Conservation (phyloP, 768 basidiomycete species). For the Pleurotus sapidus region DNA sequence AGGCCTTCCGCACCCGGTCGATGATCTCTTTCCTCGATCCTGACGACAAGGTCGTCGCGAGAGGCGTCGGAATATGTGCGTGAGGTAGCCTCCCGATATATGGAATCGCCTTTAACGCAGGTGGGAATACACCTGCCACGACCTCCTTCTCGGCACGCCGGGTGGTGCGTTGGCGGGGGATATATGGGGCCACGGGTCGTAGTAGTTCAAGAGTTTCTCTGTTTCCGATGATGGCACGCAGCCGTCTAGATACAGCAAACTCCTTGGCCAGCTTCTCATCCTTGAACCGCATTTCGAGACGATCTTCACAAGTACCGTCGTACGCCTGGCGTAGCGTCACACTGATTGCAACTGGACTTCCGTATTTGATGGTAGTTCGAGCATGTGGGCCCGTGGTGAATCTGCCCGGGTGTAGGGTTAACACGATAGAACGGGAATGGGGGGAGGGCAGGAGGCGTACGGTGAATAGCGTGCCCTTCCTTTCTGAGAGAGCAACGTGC, state of each 20-base stretch:
- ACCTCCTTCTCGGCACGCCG: conserved; percentile 31
- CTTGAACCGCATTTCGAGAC: conserved; percentile 50
- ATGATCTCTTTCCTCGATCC: conserved; percentile 26
- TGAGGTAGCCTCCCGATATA: conserved; percentile 38
- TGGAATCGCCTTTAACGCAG: conserved; percentile 36
- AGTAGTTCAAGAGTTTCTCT: conserved; percentile 42
- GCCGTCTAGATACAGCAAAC: conserved; percentile 47
- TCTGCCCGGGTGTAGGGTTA: too few relatives aligned
- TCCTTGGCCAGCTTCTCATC: conserved; percentile 37
- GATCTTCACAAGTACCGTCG: conserved; percentile 50
- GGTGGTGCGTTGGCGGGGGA: conserved; percentile 29
- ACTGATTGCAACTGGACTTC: conserved; percentile 21
- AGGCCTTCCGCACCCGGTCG: conserved; percentile 25
- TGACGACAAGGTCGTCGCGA: conserved; percentile 27
- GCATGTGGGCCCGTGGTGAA: conserved; percentile 18
- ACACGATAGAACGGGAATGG: background rate
- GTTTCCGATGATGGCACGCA: conserved; percentile 44
- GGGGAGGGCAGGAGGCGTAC: conserved; percentile 16
- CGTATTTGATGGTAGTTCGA: conserved; percentile 17
- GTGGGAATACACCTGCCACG: conserved; percentile 40
- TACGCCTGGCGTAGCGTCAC: conserved; percentile 31
- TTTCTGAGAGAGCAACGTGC: conserved; percentile 28
- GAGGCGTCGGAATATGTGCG: conserved; percentile 32
- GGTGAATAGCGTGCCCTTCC: conserved; percentile 17
- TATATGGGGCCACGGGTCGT: conserved; percentile 43